phyloP scores from a whole-genome alignment of 2,329 filamentous ascomycete genomes.

The Fusarium nodosum region DNA sequence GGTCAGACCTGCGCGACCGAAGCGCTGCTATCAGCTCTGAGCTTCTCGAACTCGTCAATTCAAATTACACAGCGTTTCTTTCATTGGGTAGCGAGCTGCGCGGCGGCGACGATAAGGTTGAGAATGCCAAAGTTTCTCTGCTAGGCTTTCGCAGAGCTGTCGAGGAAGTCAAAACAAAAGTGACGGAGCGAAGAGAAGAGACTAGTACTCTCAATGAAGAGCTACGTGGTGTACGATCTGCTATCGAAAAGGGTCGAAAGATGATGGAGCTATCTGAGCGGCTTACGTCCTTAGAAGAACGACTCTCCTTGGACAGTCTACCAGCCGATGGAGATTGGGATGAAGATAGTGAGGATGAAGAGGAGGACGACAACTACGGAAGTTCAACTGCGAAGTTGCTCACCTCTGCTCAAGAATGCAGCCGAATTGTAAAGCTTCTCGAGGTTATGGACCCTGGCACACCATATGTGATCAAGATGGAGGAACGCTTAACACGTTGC shows the following conservation, averaged over 20 bases:
- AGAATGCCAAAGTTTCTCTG: constrained; percentile 88
- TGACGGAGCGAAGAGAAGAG: constrained; percentile 74
- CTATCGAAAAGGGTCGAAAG: constrained; percentile 72
- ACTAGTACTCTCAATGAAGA: constrained; percentile 74
- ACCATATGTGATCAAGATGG: constrained; percentile 65
- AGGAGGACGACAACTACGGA: constrained; percentile 56
- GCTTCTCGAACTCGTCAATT: constrained; percentile 93
- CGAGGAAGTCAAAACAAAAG: constrained; percentile 76
- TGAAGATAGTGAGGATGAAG: constrained; percentile 59
- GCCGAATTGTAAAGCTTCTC: constrained; percentile 58
- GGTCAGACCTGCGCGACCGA: constrained; percentile 85
- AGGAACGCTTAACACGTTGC: constrained; percentile 66
- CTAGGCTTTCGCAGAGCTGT: constrained; percentile 88
- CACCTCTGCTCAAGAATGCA: constrained; percentile 62
- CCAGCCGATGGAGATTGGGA: constrained; percentile 51
- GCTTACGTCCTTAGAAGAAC: constrained; percentile 72
- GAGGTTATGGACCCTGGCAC: constrained; percentile 61
- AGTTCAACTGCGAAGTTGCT: constrained; percentile 64
- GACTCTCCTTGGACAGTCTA: constrained; percentile 67
- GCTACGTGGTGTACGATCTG: constrained; percentile 71
- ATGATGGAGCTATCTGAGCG: constrained; percentile 77
- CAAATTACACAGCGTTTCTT: constrained; percentile 93
- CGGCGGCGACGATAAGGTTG: constrained; percentile 91
- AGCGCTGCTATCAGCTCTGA: constrained; percentile 85
- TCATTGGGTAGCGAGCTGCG: constrained; percentile 83